Conservation (phyloP, 2,329 filamentous ascomycete genomes). For the Aspergillus pseudoterreus region DNA sequence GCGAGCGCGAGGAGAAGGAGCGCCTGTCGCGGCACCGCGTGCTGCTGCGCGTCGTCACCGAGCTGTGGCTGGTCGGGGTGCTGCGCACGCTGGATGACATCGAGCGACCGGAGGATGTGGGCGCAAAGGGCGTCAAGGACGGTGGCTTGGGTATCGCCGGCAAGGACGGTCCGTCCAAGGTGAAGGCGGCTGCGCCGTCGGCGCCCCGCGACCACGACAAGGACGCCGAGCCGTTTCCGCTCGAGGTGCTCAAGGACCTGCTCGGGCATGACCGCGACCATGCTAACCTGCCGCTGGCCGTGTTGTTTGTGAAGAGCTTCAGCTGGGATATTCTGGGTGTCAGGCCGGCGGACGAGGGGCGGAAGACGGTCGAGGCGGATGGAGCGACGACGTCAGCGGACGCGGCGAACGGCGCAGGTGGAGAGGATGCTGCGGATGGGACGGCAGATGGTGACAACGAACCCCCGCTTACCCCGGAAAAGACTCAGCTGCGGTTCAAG, state of each 20-base stretch:
- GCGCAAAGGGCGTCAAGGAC: conserved; percentile 52
- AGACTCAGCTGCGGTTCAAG: conserved; percentile 79
- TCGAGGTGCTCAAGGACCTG: conserved; percentile 97
- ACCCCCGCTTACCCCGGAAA: conserved; percentile 68
- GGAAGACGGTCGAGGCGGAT: conserved; percentile 80
- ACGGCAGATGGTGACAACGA: conserved; percentile 55
- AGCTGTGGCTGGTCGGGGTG: conserved; percentile 90
- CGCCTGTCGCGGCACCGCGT: conserved; percentile 80
- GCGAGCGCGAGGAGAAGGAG: conserved; percentile 95
- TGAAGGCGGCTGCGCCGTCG: conserved; percentile 54
- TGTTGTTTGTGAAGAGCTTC: conserved; percentile 94
- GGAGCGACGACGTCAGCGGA: conserved; percentile 56
- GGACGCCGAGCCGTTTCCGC: conserved; percentile 83
- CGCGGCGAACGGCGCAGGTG: conserved; percentile 47
- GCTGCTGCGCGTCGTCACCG: conserved; percentile 84
- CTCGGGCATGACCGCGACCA: conserved; percentile 92
- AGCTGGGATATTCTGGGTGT: conserved; percentile 92
- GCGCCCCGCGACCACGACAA: conserved; percentile 56
- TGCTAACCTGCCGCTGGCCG: conserved; percentile 81
- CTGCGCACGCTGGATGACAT: conserved; percentile 75
- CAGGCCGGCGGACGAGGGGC: conserved; percentile 68
- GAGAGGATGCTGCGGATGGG: conserved; percentile 45
- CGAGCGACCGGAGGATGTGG: conserved; percentile 59
- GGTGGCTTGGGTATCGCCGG: conserved; percentile 42
- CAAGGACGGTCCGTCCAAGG: conserved; percentile 58